These are phyloP conservation scores for Entomortierella chlamydospora DNA, from an alignment of 192 early-diverging fungal species.

Conservation along the genomic window DNA sequence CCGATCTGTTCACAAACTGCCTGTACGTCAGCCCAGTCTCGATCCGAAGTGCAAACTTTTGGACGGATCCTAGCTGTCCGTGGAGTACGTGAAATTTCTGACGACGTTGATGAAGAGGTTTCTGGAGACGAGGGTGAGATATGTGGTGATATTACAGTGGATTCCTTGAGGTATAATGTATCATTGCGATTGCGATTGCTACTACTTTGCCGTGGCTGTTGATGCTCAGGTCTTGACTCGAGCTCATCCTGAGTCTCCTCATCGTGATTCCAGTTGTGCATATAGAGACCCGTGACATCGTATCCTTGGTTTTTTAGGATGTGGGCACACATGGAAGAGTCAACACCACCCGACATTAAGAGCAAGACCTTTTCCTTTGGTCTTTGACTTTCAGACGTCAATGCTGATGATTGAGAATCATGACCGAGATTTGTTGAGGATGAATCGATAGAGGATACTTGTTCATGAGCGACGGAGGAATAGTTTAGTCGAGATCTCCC, in stretches of 20 bases:
- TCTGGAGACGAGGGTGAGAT: not conserved
- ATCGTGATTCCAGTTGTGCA: conserved; percentile 88
- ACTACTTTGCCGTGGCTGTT: not conserved
- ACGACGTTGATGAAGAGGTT: not conserved
- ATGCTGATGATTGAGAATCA: not conserved
- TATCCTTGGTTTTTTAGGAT: conserved; percentile 76
- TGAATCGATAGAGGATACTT: not conserved
- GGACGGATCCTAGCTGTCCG: conserved; percentile 33
- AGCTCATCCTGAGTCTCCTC: conserved; percentile 81
- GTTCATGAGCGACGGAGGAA: not conserved
- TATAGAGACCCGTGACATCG: conserved; percentile 84
- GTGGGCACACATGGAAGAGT: conserved; percentile 88
- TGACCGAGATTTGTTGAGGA: not conserved
- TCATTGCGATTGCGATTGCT: not conserved
- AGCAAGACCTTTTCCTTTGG: conserved; percentile 68
- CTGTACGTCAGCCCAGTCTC: conserved; percentile 85
- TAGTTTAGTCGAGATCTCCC: not conserved
- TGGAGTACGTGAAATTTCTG: not conserved
- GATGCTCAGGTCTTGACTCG: not conserved
- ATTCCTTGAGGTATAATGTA: conserved; percentile 19
- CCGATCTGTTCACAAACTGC: conserved; percentile 72
- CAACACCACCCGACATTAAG: conserved; percentile 95
- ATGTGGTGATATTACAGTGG: not conserved
- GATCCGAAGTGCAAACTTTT: conserved; percentile 75
- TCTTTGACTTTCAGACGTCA: not conserved